Conservation (phyloP, 495 filamentous ascomycete species). For the Arthonia radiata region DNA sequence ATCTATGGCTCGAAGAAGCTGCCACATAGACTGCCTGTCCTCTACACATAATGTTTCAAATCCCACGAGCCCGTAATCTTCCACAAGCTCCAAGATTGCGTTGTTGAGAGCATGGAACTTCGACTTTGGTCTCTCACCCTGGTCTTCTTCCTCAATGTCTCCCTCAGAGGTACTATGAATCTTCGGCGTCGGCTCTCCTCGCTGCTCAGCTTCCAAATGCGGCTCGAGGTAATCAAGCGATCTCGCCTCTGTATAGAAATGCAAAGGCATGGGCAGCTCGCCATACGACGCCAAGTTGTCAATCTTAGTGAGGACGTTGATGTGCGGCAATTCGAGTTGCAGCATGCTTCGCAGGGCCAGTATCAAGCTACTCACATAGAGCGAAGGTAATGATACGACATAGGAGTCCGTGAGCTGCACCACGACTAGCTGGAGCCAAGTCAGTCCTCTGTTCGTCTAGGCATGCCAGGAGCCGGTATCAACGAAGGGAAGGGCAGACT, state of each 20-base stretch:
- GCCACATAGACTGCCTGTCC: slow-evolving; percentile 90
- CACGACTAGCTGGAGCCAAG: slow-evolving; percentile 43
- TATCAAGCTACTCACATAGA: slow-evolving; percentile 82
- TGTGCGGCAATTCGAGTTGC: slow-evolving; percentile 81
- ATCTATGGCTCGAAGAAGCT: slow-evolving; percentile 63
- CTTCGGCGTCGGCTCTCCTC: slow-evolving; percentile 1
- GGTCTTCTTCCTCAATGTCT: too few relatives aligned
- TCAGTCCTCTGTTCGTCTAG: slow-evolving; percentile 2
- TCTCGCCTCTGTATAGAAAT: slow-evolving; percentile 96
- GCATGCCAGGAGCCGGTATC: slow-evolving; percentile 5
- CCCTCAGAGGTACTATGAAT: slow-evolving; percentile 2
- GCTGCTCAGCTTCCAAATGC: slow-evolving; percentile 31
- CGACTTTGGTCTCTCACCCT: slow-evolving; percentile 25
- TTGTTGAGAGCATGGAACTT: slow-evolving; percentile 69
- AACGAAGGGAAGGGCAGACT: slow-evolving; percentile 26
- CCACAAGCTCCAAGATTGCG: slow-evolving; percentile 64
- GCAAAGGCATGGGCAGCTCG: slow-evolving; percentile 72
- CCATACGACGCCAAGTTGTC: slow-evolving; percentile 66
- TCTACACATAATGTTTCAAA: slow-evolving; percentile 92
- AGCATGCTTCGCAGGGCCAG: slow-evolving; percentile 89
- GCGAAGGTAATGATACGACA: slow-evolving; percentile 67
- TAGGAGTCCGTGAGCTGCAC: slow-evolving; percentile 82
- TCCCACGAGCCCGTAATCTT: slow-evolving; percentile 65
- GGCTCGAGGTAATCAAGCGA: slow-evolving; percentile 68
- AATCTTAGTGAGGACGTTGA: slow-evolving; percentile 94